Conservation (phyloP, 805 yeast genomes). For the Starmerella powellii region DNA sequence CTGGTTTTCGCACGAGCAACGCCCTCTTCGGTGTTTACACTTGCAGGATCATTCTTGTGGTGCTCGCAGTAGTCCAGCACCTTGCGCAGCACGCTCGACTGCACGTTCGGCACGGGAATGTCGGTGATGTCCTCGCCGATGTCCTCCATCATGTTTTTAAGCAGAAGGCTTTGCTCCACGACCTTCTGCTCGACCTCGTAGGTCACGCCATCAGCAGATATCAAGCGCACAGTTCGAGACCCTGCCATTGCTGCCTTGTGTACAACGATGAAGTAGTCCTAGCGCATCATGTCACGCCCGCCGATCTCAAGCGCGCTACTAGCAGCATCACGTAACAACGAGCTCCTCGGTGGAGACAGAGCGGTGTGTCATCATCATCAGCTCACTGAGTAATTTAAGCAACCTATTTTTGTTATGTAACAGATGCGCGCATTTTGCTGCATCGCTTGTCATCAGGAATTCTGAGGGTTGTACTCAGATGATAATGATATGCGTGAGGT, state of each 20-base stretch:
- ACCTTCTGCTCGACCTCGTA: conserved; percentile 38
- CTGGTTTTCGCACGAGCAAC: conserved; percentile 65
- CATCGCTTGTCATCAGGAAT: no score
- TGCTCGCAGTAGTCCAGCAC: conserved; percentile 96
- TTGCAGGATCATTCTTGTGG: conserved; percentile 63
- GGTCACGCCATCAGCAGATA: conserved; percentile 22
- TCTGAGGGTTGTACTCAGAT: no score
- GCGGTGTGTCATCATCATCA: no score
- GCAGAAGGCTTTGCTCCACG: conserved; percentile 73
- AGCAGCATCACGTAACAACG: no score
- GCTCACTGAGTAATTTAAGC: no score
- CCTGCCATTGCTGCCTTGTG: conserved; percentile 3
- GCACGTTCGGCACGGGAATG: conserved; percentile 82
- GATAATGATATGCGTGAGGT: no score
- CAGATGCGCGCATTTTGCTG: no score
- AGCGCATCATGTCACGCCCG: no score
- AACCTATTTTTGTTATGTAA: no score
- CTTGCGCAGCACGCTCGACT: conserved; percentile 53
- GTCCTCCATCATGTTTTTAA: conserved; percentile 79
- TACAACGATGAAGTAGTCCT: no score
- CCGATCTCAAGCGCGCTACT: no score
- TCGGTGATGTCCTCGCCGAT: conserved; percentile 49
- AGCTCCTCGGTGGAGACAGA: no score
- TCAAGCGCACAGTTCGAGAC: conserved; percentile 13
- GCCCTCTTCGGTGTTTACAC: conserved; percentile 44